These are phyloP conservation scores for Blastobotrys capitulatus DNA, from an alignment of 1,139 yeast species.

Conservation along the genomic window DNA sequence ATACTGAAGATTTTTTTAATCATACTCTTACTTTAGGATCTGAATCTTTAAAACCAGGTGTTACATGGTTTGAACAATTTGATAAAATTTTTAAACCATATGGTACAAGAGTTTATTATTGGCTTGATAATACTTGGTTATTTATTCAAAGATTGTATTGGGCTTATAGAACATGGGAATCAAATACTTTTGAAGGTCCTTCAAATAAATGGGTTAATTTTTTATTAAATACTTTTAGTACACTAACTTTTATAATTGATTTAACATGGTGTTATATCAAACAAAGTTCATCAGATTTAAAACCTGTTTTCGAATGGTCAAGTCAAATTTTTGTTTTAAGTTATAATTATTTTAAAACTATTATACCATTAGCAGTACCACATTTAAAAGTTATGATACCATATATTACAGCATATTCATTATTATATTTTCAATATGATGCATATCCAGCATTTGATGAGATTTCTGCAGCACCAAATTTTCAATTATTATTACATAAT, in stretches of 20 bases:
- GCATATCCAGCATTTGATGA: background rate
- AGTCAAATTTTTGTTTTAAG: background rate
- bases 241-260: background rate
- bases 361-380: background rate
- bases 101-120: background rate
- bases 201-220: background rate
- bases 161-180: background rate
- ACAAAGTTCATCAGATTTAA: background rate
- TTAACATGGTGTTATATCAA: background rate
- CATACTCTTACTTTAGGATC: background rate
- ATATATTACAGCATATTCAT: background rate
- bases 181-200: background rate
- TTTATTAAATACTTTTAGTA: background rate
- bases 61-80: background rate
- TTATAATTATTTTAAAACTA: background rate
- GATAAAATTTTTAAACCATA: background rate
- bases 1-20: background rate
- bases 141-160: background rate
- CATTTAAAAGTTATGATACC: background rate
- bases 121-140: background rate
- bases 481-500: background rate
- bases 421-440: slow-evolving; percentile 4
- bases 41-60: background rate
- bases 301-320: background rate
- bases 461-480: background rate